Evolutionary conservation across 2,329 filamentous ascomycete genomes (phyloP), one percentile per base, ranked within the genome.

Genomic region (Shiraia sp.): DNA sequence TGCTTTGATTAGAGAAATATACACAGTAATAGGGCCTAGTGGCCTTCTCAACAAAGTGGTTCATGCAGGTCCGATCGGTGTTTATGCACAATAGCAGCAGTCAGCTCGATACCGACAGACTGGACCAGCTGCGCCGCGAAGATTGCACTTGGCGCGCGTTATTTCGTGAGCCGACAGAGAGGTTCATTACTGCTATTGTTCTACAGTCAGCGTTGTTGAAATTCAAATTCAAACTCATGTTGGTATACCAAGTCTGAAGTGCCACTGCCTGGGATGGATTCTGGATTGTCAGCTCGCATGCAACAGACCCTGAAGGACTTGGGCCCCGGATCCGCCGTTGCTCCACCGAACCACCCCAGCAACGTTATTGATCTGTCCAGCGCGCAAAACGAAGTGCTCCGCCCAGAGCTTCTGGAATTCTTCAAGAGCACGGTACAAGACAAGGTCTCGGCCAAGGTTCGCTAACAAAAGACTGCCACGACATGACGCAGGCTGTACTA

Each of bases 311-410:
- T 63, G 13, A 27, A 55, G 5, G 49, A 53, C 25, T 42, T 57
- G 22, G 36, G 36, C 17, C 48, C 55, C 3, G 44, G 10, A 22
- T 31, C 43, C 14, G 32, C 43, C 9, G 35, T 41, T n/a, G 28
- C 31, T 28, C 39, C 47, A 23, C 44, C 47, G 23, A 41, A 40
- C 15, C 40, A 41, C 8, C 45, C 45, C 37, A 38, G 58, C 28
- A 36, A 8, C 19, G 39, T 40, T 1, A 52, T 61, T 28, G 59
- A 65, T 44, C 47, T 65, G 1, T 62, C 61, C 8, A 49, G 35
- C 24, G 60, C 52, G 3, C 54, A 62, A 16, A 65, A 63, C 39
- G 56, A 62, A 32, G 53, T 59, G 9, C 45, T 63, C 17, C 57
- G 57, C 8, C 40, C 44, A 2, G 62, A 65, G 33, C 45, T 65